phyloP scores from a whole-genome alignment of 73 alveolate genomes.

The Paramecium bursaria region DNA sequence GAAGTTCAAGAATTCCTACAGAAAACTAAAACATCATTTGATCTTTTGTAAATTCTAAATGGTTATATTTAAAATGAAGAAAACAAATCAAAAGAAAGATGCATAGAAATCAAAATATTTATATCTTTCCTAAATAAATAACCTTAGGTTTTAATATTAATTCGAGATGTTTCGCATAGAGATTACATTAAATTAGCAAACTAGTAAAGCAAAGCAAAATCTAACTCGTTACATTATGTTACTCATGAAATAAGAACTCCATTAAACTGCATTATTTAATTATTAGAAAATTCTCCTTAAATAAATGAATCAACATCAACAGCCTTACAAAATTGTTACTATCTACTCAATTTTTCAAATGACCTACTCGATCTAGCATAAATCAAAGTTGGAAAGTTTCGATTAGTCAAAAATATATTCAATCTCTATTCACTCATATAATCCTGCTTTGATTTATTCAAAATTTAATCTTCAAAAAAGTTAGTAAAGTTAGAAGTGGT shows the following conservation, averaged over 20 bases:
- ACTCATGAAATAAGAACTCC: slow-evolving; percentile 71
- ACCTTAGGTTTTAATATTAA: slow-evolving; percentile 3
- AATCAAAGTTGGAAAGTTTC: slow-evolving; percentile 61
- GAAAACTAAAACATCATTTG: slow-evolving; percentile 30
- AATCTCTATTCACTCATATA: slow-evolving; percentile 16
- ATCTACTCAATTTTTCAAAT: slow-evolving; percentile 36
- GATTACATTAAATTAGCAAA: slow-evolving; percentile 17
- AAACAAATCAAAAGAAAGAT: neutral
- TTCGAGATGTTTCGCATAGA: slow-evolving; percentile 35
- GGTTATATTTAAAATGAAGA: neutral
- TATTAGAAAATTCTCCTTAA: slow-evolving; percentile 30
- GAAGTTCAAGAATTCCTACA: neutral
- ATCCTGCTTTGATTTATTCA: slow-evolving; percentile 24
- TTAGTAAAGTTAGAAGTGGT: slow-evolving; percentile 8
- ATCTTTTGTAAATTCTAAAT: neutral
- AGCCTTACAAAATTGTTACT: slow-evolving; percentile 51
- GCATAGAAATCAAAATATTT: slow-evolving; percentile 33
- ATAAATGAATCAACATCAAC: slow-evolving; percentile 25
- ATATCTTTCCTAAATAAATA: slow-evolving; percentile 9
- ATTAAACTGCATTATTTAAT: slow-evolving; percentile 46
- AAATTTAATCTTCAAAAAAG: slow-evolving; percentile 41
- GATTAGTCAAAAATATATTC: slow-evolving; percentile 20
- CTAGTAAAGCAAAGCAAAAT: slow-evolving; percentile 41
- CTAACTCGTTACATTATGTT: slow-evolving; percentile 50
- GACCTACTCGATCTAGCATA: slow-evolving; percentile 67